Evolutionary conservation across 192 early-diverging fungal genomes (phyloP), one percentile per base, ranked within the genome.

Genomic region (Dissophora ornata): DNA sequence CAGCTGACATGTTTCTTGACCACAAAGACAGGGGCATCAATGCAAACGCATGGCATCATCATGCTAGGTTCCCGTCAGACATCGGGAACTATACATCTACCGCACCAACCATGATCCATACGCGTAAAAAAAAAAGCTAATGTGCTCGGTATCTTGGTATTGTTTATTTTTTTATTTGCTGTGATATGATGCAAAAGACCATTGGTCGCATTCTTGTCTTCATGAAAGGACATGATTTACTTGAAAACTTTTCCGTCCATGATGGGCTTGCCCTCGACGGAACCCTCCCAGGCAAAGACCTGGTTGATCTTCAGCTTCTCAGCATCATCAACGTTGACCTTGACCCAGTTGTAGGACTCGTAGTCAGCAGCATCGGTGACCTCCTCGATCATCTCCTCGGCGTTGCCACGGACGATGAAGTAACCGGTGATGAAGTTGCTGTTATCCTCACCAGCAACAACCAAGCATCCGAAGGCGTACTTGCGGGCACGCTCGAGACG

Each of bases 401-500:
- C 67, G 29, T 29, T 19, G 48, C 96, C 96, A 80, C 95, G 92
- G 83, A 96, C 87, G 25, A 98, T 90, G 84, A 96, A 98, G 93
- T 94, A 94, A 80, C 96, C 96, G 67, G 88, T 82, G 87, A 98
- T 97, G 82, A 85, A 81, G 90, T 94, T 97, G 71, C 92, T 86
- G 84, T 91, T 86, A 80, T 95, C 88, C 67, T 88, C 83, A 64
- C 96, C 96, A 68, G 92, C 81, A 42, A 93, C 90, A 22, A 94
- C 67, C 71, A 98, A 82, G 67, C 84, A 87, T 58, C 94, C 96
- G 80, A 98, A 98, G 58, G 94, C 94, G 82, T 96, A 98, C 89
- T 98, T 98, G 80, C 92, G 90, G 60, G 92, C 93, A 42, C 87
- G 81, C 83, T 97, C 96, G 64, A 98, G 84, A 83, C 96, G 94